Evolutionary conservation across 805 yeast genomes (phyloP), one percentile per base, ranked within the genome.

Genomic region (Pichia membranifaciens): DNA sequence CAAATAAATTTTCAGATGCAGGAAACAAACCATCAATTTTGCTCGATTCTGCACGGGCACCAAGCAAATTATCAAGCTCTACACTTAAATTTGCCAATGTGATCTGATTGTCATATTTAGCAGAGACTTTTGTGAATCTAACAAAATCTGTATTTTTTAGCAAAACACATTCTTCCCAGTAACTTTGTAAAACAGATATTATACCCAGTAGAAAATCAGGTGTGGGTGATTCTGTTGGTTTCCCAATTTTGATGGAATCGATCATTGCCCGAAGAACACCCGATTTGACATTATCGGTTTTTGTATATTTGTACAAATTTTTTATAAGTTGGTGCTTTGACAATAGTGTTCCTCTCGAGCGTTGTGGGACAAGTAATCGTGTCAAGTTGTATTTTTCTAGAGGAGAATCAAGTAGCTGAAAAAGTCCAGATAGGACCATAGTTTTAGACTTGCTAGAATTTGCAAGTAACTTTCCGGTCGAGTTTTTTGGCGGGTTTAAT

Each of bases 121-220:
- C 7, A 6, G 8, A 13, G 7, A 28, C 12, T 17, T 33, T 7
- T 13, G 5, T 1, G 7, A 43, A 16, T 20, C 50, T 31, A n/a
- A 25, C 21, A 12, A 15, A 43, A 34, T 38, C 20, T 6, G 4
- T 13, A 38, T 47, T 47, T 20, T 47, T 38, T 9, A 47, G 33
- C 7, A 37, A 4, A 4, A 9, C 21, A 15, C 38, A 36, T 38
- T 48, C 51, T 21, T 39, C 36, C 51, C 51, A 41, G 28, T 34
- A 44, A 13, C n/a, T 5, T 8, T n/a, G 20, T 17, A 44, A 36
- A 8, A 44, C 34, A 6, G 35, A 9, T 17, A 44, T 32, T 2
- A 41, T 13, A 12, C 16, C 18, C 16, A 13, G 5, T 2, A 41
- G 16, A 35, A 44, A 40, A 13, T 48, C 29, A 1, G 21, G 15